Percentiles rank a stretch among this genome's conserved stretches.
These are phyloP conservation scores for Glycine latifolia DNA, from an alignment of 306 rosid genomes.

Conservation along the genomic window DNA sequence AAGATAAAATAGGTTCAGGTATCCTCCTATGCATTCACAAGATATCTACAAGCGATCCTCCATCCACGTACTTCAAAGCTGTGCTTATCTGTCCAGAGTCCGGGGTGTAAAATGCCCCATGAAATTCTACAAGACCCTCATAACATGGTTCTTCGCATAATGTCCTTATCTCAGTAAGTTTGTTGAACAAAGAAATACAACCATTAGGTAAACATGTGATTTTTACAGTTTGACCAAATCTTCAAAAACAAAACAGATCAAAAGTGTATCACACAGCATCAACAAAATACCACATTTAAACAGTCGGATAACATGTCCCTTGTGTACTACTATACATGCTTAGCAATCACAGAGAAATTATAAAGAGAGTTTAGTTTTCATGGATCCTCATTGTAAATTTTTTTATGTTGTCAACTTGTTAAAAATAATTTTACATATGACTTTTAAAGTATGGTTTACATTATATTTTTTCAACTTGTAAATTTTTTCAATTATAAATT, in stretches of 20 bases:
- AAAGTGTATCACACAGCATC: conserved; percentile 1
- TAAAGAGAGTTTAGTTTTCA: no score
- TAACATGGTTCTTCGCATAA: conserved; percentile 92
- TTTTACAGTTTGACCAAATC: not conserved
- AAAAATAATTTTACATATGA: no score
- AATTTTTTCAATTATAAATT: no score
- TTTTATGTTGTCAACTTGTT: no score
- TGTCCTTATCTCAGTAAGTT: conserved; percentile 91
- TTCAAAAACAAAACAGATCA: conserved; percentile 26
- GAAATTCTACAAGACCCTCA: conserved; percentile 94
- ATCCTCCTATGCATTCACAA: conserved; percentile 63
- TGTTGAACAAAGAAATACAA: conserved; percentile 52
- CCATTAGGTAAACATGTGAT: conserved; percentile 19
- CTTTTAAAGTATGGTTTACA: no score
- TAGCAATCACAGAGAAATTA: no score
- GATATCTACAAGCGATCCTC: conserved; percentile 95
- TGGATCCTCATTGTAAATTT: no score
- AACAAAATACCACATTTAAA: conserved; percentile 19
- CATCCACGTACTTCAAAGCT: conserved; percentile 97
- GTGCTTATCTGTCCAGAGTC: conserved; percentile 96
- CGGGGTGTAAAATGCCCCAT: conserved; percentile 97
- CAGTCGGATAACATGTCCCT: not conserved
- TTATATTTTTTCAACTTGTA: no score
- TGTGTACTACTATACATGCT: no score
- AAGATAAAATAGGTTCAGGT: conserved; percentile 86